These are phyloP conservation scores for Albizia julibrissin DNA, from an alignment of 306 rosid species.

Conservation along the genomic window DNA sequence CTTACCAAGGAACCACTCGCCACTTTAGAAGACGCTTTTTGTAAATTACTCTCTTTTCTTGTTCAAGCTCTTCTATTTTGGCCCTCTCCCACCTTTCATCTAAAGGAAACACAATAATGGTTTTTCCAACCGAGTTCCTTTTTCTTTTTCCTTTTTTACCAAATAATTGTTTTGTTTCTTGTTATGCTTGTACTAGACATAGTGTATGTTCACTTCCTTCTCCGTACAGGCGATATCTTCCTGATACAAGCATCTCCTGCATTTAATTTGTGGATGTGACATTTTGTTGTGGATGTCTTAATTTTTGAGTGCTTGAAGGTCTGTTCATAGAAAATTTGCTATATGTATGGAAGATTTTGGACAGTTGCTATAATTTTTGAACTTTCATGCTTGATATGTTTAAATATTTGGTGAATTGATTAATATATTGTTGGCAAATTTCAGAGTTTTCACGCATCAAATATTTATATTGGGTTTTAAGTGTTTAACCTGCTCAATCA, in stretches of 20 bases:
- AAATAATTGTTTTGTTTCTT: conserved; percentile 2
- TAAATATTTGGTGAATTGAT: background rate
- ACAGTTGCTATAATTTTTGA: background rate
- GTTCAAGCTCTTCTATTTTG: conserved; percentile 16
- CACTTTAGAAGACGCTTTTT: conserved; percentile 56
- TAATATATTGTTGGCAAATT: background rate
- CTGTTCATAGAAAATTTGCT: background rate
- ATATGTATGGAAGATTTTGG: background rate
- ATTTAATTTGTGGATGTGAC: background rate
- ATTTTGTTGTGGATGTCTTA: background rate
- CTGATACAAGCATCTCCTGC: background rate
- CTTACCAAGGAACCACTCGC: conserved; percentile 80
- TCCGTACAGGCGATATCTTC: conserved; percentile 6
- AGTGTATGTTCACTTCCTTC: conserved; percentile 29
- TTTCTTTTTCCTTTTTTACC: background rate
- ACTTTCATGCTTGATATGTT: background rate
- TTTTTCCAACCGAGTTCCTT: conserved; percentile 12
- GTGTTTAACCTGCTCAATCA: background rate
- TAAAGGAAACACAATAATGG: conserved; percentile 26
- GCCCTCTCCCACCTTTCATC: conserved; percentile 24
- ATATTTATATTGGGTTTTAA: background rate
- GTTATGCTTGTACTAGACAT: conserved; percentile 36
- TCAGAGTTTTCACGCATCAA: background rate
- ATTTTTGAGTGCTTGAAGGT: background rate
- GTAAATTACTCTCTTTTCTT: conserved; percentile 10